Conservation (phyloP, 106 monocot species). For the Dendrobium nobile region DNA sequence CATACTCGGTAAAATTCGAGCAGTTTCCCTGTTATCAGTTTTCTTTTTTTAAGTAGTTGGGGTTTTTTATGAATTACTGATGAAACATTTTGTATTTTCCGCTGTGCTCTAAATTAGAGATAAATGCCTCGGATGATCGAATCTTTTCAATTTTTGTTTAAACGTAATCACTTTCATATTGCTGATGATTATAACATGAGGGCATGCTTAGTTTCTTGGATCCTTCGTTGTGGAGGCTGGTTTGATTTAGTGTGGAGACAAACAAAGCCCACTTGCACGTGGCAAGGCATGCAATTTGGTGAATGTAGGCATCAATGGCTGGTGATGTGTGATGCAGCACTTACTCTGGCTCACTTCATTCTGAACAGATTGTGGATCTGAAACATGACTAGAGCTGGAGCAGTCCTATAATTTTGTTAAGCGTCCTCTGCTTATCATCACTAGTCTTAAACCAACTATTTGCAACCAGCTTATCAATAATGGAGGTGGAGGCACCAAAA, state of each 20-base stretch:
- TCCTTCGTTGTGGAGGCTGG: neutral
- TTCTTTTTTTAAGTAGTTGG: neutral
- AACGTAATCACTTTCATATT: neutral
- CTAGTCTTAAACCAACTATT: neutral
- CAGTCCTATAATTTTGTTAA: neutral
- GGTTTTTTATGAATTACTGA: neutral
- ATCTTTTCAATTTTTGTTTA: neutral
- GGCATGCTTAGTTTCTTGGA: neutral
- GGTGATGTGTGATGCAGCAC: neutral
- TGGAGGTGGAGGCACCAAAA: neutral
- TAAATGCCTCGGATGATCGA: neutral
- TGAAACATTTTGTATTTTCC: neutral
- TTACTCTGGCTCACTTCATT: neutral
- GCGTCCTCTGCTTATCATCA: neutral
- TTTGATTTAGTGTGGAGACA: neutral
- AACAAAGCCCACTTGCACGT: neutral
- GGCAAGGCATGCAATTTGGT: too few species aligned
- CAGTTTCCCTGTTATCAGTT: neutral
- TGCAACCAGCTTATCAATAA: neutral
- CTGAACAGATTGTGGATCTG: neutral
- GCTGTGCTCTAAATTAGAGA: neutral
- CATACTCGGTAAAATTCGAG: constrained; percentile 51
- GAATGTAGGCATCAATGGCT: neutral
- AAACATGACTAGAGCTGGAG: neutral
- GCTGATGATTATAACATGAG: neutral